Percentiles rank a stretch among this genome's conserved stretches.
Conservation (phyloP, 345 rosid genomes). For the Camelina laxa region DNA sequence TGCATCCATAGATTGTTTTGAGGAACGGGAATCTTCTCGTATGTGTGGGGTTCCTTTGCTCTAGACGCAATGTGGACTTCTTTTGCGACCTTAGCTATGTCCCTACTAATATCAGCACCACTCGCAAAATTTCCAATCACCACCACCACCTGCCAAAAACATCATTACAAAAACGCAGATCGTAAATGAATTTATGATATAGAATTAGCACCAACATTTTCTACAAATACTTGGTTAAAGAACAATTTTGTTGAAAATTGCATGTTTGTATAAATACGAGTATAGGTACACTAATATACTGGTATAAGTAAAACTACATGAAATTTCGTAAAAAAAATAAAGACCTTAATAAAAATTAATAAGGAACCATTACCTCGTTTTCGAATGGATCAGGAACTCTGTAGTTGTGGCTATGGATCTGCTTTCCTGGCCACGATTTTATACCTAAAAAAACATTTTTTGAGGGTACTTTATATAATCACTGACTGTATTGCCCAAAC, state of each 20-base stretch:
- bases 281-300: not conserved
- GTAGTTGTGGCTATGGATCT: not conserved
- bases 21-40: not conserved
- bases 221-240: not conserved
- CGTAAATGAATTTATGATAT: not conserved
- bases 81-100: constrained; percentile 64
- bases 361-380: not conserved
- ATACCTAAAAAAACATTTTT: not conserved
- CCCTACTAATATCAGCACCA: constrained; percentile 65
- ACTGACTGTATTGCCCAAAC: no score
- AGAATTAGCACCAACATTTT: not conserved
- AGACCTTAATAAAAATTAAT: no score
- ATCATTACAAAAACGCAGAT: not conserved
- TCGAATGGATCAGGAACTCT: not conserved
- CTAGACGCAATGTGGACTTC: constrained; percentile 56
- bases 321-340: not conserved
- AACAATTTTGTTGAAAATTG: not conserved
- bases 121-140: constrained; percentile 65
- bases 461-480: no score
- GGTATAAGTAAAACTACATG: not conserved
- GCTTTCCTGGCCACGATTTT: constrained; percentile 4
- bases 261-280: not conserved
- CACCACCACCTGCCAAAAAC: constrained; percentile 52
- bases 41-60: not conserved
- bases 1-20: not conserved